Evolutionary conservation across 257 asterid species (phyloP).

Genomic region (Primulina tabacum): DNA sequence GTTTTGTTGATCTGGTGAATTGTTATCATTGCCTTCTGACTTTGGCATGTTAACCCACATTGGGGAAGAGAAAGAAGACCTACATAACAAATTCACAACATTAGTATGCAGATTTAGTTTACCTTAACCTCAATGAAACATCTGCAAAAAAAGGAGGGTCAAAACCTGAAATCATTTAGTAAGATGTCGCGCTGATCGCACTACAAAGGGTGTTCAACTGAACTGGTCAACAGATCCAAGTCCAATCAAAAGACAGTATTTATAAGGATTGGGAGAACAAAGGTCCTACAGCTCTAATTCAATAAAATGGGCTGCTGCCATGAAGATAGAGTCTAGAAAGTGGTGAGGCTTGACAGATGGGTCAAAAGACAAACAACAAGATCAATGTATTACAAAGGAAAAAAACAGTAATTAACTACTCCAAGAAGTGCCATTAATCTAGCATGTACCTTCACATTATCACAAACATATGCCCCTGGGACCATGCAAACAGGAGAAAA

Average conservation of each 20-base stretch:
- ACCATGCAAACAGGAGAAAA: neutral
- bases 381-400: constrained; percentile 10
- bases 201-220: neutral
- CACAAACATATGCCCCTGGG: neutral
- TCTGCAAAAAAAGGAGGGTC: neutral
- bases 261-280: constrained; percentile 3
- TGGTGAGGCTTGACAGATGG: constrained; percentile 13
- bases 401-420: constrained; percentile 1
- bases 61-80: constrained; percentile 43
- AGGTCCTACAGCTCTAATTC: constrained; percentile 1
- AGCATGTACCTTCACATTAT: neutral
- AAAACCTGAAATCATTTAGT: neutral
- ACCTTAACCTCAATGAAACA: neutral
- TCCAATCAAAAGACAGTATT: constrained; percentile 10
- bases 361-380: neutral
- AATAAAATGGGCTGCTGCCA: neutral
- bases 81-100: constrained; percentile 34
- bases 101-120: constrained; percentile 9
- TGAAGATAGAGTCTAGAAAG: constrained; percentile 3
- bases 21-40: constrained; percentile 31
- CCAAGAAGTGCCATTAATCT: neutral
- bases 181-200: neutral
- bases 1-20: constrained; percentile 36
- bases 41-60: constrained; percentile 40
- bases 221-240: constrained; percentile 11